Evolutionary conservation across 306 rosid genomes (phyloP).

Genomic region (Ceratonia siliqua): DNA sequence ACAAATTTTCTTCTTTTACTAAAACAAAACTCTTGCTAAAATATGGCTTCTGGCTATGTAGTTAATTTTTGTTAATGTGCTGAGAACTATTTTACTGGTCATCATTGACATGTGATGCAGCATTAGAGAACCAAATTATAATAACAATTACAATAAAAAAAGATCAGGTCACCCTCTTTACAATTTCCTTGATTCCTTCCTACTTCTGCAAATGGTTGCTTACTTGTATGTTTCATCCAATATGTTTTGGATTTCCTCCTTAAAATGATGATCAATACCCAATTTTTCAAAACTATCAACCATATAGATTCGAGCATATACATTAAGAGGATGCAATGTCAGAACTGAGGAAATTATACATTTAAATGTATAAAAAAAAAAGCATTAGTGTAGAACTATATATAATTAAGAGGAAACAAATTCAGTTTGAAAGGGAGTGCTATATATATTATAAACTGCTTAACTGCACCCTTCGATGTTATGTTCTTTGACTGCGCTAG

Average conservation of each 20-base stretch:
- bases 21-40: not conserved
- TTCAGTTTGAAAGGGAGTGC: not conserved
- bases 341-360: conserved; percentile 56
- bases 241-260: conserved; percentile 58
- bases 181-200: too few relatives aligned
- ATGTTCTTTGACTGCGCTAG: not conserved
- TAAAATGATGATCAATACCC: conserved; percentile 67
- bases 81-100: not conserved
- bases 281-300: conserved; percentile 70
- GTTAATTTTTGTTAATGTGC: not conserved
- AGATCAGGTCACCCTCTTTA: too few relatives aligned
- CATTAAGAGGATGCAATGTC: conserved; percentile 63
- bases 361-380: not conserved
- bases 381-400: not conserved
- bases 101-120: not conserved
- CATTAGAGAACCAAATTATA: too few relatives aligned
- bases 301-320: conserved; percentile 65
- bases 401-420: not conserved
- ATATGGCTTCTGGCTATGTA: conserved; percentile 9
- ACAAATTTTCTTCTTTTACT: not conserved
- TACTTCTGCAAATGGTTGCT: too few relatives aligned
- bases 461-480: not conserved
- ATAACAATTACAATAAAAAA: too few relatives aligned
- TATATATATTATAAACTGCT: not conserved
- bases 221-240: conserved; percentile 75